A percentile compares a stretch with the other conserved stretches of the same genome.
These are phyloP conservation scores for Mycena sp. DNA, from an alignment of 1,284 basidiomycete species.

Conservation along the genomic window DNA sequence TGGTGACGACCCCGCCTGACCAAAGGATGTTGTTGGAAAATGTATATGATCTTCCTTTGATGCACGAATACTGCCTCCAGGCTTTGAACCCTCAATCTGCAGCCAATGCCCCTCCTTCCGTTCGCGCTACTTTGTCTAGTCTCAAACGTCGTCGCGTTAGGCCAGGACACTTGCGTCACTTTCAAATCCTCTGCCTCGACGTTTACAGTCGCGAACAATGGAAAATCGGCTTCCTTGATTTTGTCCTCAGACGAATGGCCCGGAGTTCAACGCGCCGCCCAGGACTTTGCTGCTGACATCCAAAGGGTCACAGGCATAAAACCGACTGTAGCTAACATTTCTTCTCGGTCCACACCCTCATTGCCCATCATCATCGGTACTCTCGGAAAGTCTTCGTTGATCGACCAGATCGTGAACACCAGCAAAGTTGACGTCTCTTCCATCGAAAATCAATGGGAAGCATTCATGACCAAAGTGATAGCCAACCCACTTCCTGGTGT, in stretches of 20 bases:
- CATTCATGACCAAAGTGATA: conserved; percentile 63
- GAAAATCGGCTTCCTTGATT: conserved; percentile 58
- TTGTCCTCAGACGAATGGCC: conserved; percentile 68
- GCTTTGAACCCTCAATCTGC: not conserved
- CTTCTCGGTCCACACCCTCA: conserved; percentile 39
- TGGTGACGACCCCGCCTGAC: too few relatives aligned
- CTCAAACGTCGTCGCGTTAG: conserved; percentile 42
- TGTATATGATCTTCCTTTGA: too few relatives aligned
- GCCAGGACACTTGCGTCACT: conserved; percentile 50
- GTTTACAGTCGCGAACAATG: conserved; percentile 55
- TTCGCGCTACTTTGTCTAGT: conserved; percentile 6
- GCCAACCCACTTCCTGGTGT: conserved; percentile 66
- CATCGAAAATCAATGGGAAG: conserved; percentile 72
- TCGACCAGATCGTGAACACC: conserved; percentile 61
- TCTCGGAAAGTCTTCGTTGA: conserved; percentile 68
- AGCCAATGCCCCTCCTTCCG: conserved; percentile 1
- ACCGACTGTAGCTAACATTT: conserved; percentile 58
- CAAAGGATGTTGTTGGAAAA: too few relatives aligned
- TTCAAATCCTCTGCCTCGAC: conserved; percentile 45
- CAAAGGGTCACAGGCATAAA: conserved; percentile 64
- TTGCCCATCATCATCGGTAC: conserved; percentile 72
- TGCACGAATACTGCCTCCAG: too few relatives aligned
- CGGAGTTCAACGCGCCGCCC: conserved; percentile 69
- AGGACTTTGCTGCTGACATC: conserved; percentile 70
- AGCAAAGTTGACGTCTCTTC: conserved; percentile 64